Base-by-base conservation (phyloP, 345 rosid genomes). In the Kernera saxatilis region DNA sequence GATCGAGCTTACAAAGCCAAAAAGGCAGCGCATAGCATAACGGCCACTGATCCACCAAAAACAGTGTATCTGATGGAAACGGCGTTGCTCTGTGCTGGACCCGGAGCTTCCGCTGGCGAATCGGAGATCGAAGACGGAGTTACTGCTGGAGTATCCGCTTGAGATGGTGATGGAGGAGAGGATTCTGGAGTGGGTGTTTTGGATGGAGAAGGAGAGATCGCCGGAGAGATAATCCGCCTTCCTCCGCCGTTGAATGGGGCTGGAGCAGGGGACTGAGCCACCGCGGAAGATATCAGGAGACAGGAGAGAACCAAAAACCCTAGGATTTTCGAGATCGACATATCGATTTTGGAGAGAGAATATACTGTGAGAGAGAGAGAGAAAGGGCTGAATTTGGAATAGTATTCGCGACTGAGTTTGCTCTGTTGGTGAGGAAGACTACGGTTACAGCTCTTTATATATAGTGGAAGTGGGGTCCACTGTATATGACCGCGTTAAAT, bases 231-330 rank as follows among this genome's bases (percentile, higher is more conserved):
- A 19, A 49, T 13, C 2, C 65, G 54, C 12, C 63, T 72, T 64
- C 71, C 70, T 44, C 64, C 56, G 32, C 57, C 25, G 57, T 11
- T 44, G 29, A 13, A 25, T 2, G 71, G 77, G 46, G 71, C 70
- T 45, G 65, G 65, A 44, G 66, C 64, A 17, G 77, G 77, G 15
- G 77, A 65, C 18, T 73, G 65, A 22, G 71, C 77, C 49, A 25
- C 29, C 5, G 26, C 22, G 6, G 77, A 64, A 32, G 71, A 55
- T 39, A 65, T 13, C 8, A 73, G 9, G 7, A 73, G 58, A 23
- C 19, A 22, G 12, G 27, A 13, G 22, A 70, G 22, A 25, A 37
- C 14, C 5, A 70, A 0, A 17, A 17, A 17, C 9, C 10, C 60
- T 35, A 58, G 3, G 40, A 39, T 23, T 23, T 50, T 46, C 0